Evolutionary conservation across 208 protist species (phyloP), one percentile per base, ranked within the genome.

Genomic region (Crithidia acanthocephali): DNA sequence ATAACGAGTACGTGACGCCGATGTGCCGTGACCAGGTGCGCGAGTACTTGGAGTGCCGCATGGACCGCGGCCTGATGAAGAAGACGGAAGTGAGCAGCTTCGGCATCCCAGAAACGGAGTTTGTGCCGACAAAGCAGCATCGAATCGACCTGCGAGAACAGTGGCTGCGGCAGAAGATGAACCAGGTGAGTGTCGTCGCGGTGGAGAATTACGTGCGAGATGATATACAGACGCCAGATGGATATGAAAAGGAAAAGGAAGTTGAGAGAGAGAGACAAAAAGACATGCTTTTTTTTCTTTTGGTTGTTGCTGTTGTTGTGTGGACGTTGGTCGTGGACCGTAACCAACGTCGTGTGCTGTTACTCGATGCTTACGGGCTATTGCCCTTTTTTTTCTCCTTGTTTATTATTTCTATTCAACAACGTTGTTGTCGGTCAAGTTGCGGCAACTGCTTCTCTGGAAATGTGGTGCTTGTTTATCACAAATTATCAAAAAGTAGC

Each of bases 61-160:
- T 95, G 86, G 89, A 95, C 33, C 82, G 88, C 7, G 88, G 90
- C 5, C 60, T 97, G 48, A 96, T 97, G 90, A 92, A 88, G 55
- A 74, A 87, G 32, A 87, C 86, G 1, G 90, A 97, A 28, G 33
- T 95, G 28, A 72, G 68, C 44, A 83, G 80, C 40, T 95, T 95
- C 65, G 86, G 85, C 25, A 76, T 97, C 56, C 92, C 90, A 1
- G 74, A 80, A 42, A 95, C 88, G 1, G 82, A 93, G 52, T 96
- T 96, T 84, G 88, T 96, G 8, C 84, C 85, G 32, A 90, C 85
- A 40, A 72, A 77, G 57, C 87, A 93, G 68, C 87, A 96, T 63
- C 83, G 84, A 23, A 77, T 83, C 20, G 88, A 96, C 56, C 40
- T 93, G 68, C 74, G 77, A 61, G 81, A 92, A 68, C 85, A 90